Base-by-base conservation (phyloP, 106 monocot species). In the Allium fistulosum region DNA sequence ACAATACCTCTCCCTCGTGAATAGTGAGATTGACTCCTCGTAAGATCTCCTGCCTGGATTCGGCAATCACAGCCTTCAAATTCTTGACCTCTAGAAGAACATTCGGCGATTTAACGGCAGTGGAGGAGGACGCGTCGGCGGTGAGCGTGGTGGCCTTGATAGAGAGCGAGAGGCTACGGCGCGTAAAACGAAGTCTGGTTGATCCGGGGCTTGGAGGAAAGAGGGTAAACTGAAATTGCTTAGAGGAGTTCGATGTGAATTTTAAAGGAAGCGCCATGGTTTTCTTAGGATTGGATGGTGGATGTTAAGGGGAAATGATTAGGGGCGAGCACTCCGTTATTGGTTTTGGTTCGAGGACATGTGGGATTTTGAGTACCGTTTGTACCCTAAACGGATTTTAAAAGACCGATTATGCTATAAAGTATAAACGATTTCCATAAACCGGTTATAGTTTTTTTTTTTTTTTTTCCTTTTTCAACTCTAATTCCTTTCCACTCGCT, bases 21-120 rank as follows among this genome's bases (percentile, higher is more conserved):
- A 99, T 81, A 65, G 87, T 99, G 68, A 99, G 87, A 62, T 90
- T 79, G 57, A 99, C 87, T 12, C 92, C 92, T 17, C 76, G 80
- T 5, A 99, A 81, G 53, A 99, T 80, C 78, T 84, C 82, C 82
- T 84, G 70, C 48, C 77, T 72, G 10, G 83, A 76, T 65, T 90
- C 92, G 17, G 80, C 78, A 53, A 92, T 70, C 62, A 83, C 84
- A 1, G 97, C 97, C 70, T 51, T 80, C 62, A 99, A 79, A 45
- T 79, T 82, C 74, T 65, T 84, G 12, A 90, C 89, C 75, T 99
- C 89, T 59, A 99, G 82, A 15, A 99, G 62, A 6, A 78, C 71
- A 70, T 74, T 85, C 52, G 61, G 59, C n/a, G 55, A 22, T 14
- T 9, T 63, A 59, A 71, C 58, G 62, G 71, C 67, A 17, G 76